These are phyloP conservation scores for Candida piceae DNA, from an alignment of 805 yeast genomes.

Conservation along the genomic window DNA sequence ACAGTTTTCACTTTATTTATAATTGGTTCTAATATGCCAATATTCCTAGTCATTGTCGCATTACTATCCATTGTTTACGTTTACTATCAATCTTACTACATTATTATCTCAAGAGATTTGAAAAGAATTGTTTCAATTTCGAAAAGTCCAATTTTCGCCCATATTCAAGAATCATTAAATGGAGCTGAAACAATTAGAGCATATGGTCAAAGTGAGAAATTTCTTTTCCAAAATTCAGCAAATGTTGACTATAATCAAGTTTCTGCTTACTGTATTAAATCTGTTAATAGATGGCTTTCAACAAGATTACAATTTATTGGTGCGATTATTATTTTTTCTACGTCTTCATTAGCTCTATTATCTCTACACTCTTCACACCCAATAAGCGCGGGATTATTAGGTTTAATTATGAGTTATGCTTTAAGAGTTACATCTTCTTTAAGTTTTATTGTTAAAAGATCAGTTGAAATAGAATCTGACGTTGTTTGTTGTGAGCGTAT, in stretches of 20 bases:
- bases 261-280: slow-evolving; percentile 44
- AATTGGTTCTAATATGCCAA: slow-evolving; percentile 51
- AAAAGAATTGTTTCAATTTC: slow-evolving; percentile 68
- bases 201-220: slow-evolving; percentile 60
- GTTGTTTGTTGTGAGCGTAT: slow-evolving; percentile 88
- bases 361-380: slow-evolving; percentile 36
- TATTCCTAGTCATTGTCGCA: slow-evolving; percentile 43
- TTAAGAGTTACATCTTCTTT: slow-evolving; percentile 50
- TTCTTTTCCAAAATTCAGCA: slow-evolving; percentile 47
- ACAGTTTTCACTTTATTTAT: slow-evolving; percentile 47
- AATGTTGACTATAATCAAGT: slow-evolving; percentile 46
- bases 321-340: slow-evolving; percentile 45
- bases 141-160: slow-evolving; percentile 74
- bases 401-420: slow-evolving; percentile 61
- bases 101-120: slow-evolving; percentile 69
- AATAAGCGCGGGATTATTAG: slow-evolving; percentile 55
- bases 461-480: slow-evolving; percentile 60
- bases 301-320: slow-evolving; percentile 60
- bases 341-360: slow-evolving; percentile 43
- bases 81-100: slow-evolving; percentile 67
- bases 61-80: slow-evolving; percentile 51
- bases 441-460: slow-evolving; percentile 51
- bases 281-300: slow-evolving; percentile 62
- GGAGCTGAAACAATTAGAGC: slow-evolving; percentile 81
- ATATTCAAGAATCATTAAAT: slow-evolving; percentile 71